phyloP scores from a whole-genome alignment of 352 stramenopile genomes.

The Chrysophaeum taylorii region DNA sequence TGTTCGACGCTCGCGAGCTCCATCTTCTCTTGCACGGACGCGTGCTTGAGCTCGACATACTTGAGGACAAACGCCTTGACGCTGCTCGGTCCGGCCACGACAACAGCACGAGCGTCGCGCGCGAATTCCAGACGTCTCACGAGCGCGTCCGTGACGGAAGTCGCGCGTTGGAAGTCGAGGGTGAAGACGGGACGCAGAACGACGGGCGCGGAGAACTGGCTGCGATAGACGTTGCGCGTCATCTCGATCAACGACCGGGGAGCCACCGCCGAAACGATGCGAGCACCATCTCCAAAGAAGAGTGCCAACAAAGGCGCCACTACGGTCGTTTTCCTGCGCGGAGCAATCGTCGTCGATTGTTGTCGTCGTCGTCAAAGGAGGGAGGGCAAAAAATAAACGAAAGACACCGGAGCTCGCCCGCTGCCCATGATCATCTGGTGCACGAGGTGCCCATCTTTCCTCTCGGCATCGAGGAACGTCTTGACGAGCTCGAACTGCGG shows the following conservation, averaged over 20 bases:
- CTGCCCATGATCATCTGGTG: slow-evolving; percentile 99
- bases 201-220: slow-evolving; percentile 90
- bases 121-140: slow-evolving; percentile 76
- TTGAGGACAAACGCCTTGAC: slow-evolving; percentile 99
- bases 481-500: slow-evolving; percentile 94
- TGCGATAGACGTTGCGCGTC: slow-evolving; percentile 88
- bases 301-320: slow-evolving; percentile 95
- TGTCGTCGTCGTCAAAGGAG: too few species aligned
- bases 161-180: slow-evolving; percentile 92
- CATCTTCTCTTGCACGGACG: slow-evolving; percentile 42
- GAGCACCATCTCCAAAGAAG: slow-evolving; percentile 87
- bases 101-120: slow-evolving; percentile 79
- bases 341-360: slow-evolving; percentile 95
- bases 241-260: slow-evolving; percentile 96
- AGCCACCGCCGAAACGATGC: slow-evolving; percentile 89
- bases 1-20: background rate
- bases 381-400: too few species aligned
- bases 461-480: slow-evolving; percentile 82
- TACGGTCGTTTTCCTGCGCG: slow-evolving; percentile 97
- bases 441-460: slow-evolving; percentile 46
- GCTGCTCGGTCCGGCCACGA: slow-evolving; percentile 93
- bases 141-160: slow-evolving; percentile 63
- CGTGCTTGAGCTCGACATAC: slow-evolving; percentile 83
- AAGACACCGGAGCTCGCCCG: too few species aligned
- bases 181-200: slow-evolving; percentile 97